Conservation (phyloP, 1,284 basidiomycete genomes). For the Meripilus lineatus region DNA sequence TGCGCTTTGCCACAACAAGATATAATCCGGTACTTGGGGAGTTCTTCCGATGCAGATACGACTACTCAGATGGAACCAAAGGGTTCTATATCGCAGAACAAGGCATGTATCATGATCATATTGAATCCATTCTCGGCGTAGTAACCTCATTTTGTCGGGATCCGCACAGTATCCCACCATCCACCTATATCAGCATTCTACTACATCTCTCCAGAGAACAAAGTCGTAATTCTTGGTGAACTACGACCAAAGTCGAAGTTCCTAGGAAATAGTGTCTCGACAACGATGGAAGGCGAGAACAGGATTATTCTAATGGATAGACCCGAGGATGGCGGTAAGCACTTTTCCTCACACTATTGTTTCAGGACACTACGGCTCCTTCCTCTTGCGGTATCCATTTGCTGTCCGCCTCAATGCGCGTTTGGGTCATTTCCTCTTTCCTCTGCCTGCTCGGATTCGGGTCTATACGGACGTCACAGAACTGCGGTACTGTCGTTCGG, state of each 20-base stretch:
- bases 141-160: background rate
- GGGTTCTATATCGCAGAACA: conserved; percentile 99
- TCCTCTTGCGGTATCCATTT: background rate
- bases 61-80: conserved; percentile 87
- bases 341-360: background rate
- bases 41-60: conserved; percentile 95
- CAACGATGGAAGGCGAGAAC: conserved; percentile 95
- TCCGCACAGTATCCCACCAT: conserved; percentile 76
- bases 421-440: background rate
- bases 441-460: background rate
- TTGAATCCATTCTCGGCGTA: background rate
- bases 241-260: conserved; percentile 95
- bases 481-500: too few relatives aligned
- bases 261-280: conserved; percentile 93
- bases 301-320: conserved; percentile 76
- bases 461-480: background rate
- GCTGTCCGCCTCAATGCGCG: background rate
- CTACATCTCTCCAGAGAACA: conserved; percentile 93
- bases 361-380: background rate
- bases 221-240: conserved; percentile 83
- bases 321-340: conserved; percentile 80
- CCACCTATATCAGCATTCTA: conserved; percentile 96
- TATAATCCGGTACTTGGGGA: conserved; percentile 98
- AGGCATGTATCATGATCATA: conserved; percentile 41
- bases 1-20: too few relatives aligned